These are phyloP conservation scores for Hippophae gyantsensis DNA, from an alignment of 306 rosid genomes.

Conservation along the genomic window DNA sequence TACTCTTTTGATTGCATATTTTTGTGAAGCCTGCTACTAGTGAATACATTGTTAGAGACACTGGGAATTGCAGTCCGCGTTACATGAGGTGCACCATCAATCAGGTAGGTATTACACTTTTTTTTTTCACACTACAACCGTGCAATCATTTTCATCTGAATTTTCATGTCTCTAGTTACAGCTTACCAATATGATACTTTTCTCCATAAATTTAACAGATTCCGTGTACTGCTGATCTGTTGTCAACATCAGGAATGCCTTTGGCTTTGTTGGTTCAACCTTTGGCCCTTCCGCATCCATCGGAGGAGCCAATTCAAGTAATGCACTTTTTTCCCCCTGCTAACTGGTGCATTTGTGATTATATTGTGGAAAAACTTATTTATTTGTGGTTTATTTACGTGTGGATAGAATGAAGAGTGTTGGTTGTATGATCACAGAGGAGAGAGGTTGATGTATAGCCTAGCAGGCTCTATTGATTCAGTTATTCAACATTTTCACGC, in stretches of 20 bases:
- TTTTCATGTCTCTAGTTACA: neutral
- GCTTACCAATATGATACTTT: neutral
- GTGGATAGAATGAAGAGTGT: too few species aligned
- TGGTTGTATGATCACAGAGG: too few species aligned
- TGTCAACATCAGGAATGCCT: conserved; percentile 94
- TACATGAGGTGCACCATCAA: conserved; percentile 95
- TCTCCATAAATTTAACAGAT: conserved; percentile 42
- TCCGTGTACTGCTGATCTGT: conserved; percentile 83
- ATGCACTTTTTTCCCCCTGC: neutral
- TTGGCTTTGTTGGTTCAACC: conserved; percentile 95
- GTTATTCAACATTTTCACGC: too few species aligned
- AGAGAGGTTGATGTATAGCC: too few species aligned
- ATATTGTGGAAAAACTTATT: too few species aligned
- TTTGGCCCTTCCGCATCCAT: conserved; percentile 87
- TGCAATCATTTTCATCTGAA: neutral
- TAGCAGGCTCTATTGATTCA: too few species aligned
- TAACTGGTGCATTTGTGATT: too few species aligned
- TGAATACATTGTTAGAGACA: conserved; percentile 77
- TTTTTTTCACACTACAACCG: too few species aligned
- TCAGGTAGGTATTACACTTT: conserved; percentile 43
- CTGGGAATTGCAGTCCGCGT: conserved; percentile 97
- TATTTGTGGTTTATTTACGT: too few species aligned
- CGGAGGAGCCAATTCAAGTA: conserved; percentile 97
- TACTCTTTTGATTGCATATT: conserved; percentile 8
- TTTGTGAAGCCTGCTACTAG: conserved; percentile 85